Evolutionary conservation across 352 stramenopile species (phyloP).

Genomic region (Pythium myriotylum): DNA sequence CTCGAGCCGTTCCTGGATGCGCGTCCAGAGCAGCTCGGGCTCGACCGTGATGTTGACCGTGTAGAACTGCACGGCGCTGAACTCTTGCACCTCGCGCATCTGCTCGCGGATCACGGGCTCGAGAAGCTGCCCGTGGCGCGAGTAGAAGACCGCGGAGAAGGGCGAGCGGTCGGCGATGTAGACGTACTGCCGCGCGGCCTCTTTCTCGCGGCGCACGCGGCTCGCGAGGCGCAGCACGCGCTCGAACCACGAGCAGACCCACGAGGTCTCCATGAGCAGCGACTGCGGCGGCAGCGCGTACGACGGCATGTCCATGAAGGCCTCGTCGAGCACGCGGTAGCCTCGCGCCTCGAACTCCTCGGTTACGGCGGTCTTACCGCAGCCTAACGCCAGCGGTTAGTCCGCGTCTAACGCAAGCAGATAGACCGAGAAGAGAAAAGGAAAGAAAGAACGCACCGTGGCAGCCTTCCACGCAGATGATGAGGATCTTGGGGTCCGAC

Average conservation of each 20-base stretch:
- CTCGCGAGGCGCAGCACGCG: conserved; percentile 76
- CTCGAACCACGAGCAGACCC: conserved; percentile 91
- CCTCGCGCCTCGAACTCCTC: conserved; percentile 76
- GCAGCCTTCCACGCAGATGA: conserved; percentile 88
- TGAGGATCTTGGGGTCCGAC: conserved; percentile 65
- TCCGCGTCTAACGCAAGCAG: neutral
- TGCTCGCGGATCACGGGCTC: conserved; percentile 83
- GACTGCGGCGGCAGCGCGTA: conserved; percentile 88
- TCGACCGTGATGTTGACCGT: conserved; percentile 84
- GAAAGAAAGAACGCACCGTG: conserved; percentile 65
- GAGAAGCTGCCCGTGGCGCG: conserved; percentile 64
- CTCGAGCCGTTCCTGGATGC: conserved; percentile 65
- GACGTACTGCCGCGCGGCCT: conserved; percentile 38
- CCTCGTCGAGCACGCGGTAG: conserved; percentile 84
- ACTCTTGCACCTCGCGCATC: conserved; percentile 79
- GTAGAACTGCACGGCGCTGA: conserved; percentile 81
- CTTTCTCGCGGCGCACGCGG: conserved; percentile 46
- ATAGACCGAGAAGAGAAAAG: conserved; percentile 1
- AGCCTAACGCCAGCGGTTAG: conserved; percentile 30
- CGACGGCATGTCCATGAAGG: conserved; percentile 88
- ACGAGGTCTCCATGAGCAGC: conserved; percentile 90
- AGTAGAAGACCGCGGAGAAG: conserved; percentile 87
- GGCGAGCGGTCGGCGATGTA: conserved; percentile 87
- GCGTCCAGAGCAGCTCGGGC: conserved; percentile 71
- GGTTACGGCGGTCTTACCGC: conserved; percentile 80